These are phyloP conservation scores for Penicillium daleae DNA, from an alignment of 495 filamentous ascomycete genomes.

Conservation along the genomic window DNA sequence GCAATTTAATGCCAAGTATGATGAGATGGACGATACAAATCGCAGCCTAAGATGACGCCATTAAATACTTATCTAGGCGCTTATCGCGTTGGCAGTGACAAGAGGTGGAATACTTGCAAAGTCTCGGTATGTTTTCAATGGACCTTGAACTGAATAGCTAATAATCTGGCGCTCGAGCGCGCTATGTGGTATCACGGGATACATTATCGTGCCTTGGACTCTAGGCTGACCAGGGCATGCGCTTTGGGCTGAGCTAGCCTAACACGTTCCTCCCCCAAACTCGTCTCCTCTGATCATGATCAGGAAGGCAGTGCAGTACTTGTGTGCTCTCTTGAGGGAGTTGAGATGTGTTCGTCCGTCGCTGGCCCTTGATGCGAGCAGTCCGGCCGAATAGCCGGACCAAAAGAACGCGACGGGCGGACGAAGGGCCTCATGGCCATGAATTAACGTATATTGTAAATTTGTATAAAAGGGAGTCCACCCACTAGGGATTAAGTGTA, in stretches of 20 bases:
- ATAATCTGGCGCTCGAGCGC: background rate
- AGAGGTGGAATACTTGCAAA: background rate
- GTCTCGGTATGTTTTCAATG: background rate
- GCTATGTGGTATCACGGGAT: background rate
- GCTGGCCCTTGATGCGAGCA: background rate
- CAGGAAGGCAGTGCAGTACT: background rate
- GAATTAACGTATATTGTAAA: background rate
- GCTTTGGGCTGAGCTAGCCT: background rate
- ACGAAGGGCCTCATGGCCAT: background rate
- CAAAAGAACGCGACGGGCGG: background rate
- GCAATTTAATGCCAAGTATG: conserved; percentile 2
- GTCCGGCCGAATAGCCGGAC: conserved; percentile 4
- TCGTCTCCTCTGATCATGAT: background rate
- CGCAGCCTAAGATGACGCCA: background rate
- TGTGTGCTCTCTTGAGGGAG: background rate
- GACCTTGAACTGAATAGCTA: background rate
- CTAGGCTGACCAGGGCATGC: background rate
- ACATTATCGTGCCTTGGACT: background rate
- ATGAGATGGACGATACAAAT: background rate
- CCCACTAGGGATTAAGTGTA: background rate
- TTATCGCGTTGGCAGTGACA: background rate
- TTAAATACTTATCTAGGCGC: background rate
- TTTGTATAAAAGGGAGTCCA: background rate
- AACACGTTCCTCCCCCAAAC: background rate
- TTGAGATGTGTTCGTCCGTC: background rate